Evolutionary conservation across 345 rosid species (phyloP), one percentile per base, ranked within the genome.

Genomic region (Corymbia maculata): DNA sequence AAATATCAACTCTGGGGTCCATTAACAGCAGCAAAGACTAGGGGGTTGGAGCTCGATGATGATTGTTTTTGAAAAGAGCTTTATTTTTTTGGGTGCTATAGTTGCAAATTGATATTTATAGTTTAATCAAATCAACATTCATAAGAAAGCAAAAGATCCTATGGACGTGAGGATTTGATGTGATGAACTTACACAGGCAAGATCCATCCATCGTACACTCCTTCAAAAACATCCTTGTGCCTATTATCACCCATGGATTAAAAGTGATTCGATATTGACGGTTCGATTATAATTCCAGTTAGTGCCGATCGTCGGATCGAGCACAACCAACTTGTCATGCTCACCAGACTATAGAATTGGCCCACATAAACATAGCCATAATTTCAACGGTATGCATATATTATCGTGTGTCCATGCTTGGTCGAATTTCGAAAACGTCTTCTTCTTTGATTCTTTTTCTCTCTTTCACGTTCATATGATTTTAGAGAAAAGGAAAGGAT

Each of bases 11-110:
- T 70, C 2, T 0, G 47, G 6, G 79, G 21, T 17, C 24, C 24
- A 6, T 19, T 17, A 19, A 51, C 4, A 7, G 16, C 13, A 17
- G 1, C 5, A 0, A 0, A 17, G 0, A 9, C 9, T 64, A n/a
- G 19, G 45, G 17, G 80, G 42, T 36, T 8, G 11, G 26, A 8
- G 6, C 42, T 0, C 4, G 1, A 6, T 17, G 13, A 36, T 32
- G 45, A 8, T 68, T 30, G 5, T 68, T 66, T 30, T 30, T 66
- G 12, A 0, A 32, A 70, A 70, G 45, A 16, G 24, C 17, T 1
- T 13, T 8, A 17, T 13, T 28, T 59, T 26, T 59, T 59, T 11
- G 14, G 0, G 4, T 19, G 7, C 5, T 5, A 24, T 36, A 36
- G 9, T 70, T 70, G 26, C 7, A 0, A 68, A 30, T 30, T 14